Evolutionary conservation across 495 filamentous ascomycete genomes (phyloP).

Genomic region (Amorphotheca resinae): DNA sequence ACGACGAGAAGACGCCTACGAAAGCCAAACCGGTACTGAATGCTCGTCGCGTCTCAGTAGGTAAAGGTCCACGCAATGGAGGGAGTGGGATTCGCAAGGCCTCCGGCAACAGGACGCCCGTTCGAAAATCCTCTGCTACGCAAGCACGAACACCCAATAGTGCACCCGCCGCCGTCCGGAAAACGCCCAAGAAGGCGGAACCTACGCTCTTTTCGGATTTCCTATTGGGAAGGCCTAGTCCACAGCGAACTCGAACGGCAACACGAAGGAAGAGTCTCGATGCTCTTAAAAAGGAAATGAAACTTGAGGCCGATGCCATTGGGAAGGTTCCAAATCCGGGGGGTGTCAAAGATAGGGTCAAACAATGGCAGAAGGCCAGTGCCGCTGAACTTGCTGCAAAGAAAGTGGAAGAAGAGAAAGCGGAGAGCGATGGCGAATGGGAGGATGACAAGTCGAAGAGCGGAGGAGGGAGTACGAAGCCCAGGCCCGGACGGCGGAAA

Average conservation of each 20-base stretch:
- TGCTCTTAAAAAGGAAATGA: slow-evolving; percentile 30
- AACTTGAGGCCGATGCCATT: slow-evolving; percentile 26
- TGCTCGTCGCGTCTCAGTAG: slow-evolving; percentile 2
- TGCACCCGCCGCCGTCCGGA: slow-evolving; percentile 23
- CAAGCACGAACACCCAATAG: slow-evolving; percentile 27
- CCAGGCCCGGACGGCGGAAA: slow-evolving; percentile 14
- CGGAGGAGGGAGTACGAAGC: slow-evolving; percentile 9
- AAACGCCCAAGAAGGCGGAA: slow-evolving; percentile 22
- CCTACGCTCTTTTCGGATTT: slow-evolving; percentile 41
- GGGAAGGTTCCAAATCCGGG: slow-evolving; percentile 34
- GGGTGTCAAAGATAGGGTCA: slow-evolving; percentile 53
- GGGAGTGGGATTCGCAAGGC: neutral
- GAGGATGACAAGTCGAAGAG: slow-evolving; percentile 1
- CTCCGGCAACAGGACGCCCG: slow-evolving; percentile 2
- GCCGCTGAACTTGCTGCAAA: slow-evolving; percentile 32
- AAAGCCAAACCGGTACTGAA: neutral
- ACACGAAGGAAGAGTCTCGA: slow-evolving; percentile 26
- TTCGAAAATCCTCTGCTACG: neutral
- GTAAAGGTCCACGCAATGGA: slow-evolving; percentile 3
- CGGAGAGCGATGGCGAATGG: slow-evolving; percentile 20
- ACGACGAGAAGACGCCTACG: slow-evolving; percentile 8
- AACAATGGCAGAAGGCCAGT: slow-evolving; percentile 64
- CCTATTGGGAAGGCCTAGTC: slow-evolving; percentile 37
- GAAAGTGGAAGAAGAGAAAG: slow-evolving; percentile 20
- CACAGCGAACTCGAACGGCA: slow-evolving; percentile 26